phyloP scores from a whole-genome alignment of 1,139 yeast species.

The Scheffersomyces stambukii region DNA sequence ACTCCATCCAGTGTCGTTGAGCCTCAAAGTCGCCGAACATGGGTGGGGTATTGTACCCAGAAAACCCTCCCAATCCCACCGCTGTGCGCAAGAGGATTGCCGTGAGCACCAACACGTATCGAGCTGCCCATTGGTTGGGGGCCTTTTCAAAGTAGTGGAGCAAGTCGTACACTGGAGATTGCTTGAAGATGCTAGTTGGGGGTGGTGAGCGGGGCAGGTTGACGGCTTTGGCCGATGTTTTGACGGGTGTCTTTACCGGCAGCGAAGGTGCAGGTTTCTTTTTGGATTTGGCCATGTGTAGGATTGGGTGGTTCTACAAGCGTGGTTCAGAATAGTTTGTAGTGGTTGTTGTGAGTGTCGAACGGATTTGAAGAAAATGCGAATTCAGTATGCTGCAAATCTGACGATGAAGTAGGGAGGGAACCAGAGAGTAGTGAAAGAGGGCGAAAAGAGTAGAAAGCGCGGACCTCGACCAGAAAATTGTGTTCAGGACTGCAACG shows the following conservation, averaged over 20 bases:
- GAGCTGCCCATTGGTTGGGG: conserved; percentile 86
- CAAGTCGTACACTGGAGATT: conserved; percentile 38
- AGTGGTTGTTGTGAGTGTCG: too few relatives aligned
- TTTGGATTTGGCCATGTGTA: conserved; percentile 9
- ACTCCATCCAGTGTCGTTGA: conserved; percentile 96
- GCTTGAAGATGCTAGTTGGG: conserved; percentile 19
- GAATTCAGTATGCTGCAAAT: too few relatives aligned
- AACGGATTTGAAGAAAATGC: too few relatives aligned
- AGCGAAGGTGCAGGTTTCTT: conserved; percentile 4
- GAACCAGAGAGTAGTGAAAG: too few relatives aligned
- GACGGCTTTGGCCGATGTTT: background rate
- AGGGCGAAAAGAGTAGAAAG: too few relatives aligned
- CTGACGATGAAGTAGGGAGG: too few relatives aligned
- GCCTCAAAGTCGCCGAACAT: conserved; percentile 97
- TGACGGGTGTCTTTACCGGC: conserved; percentile 1
- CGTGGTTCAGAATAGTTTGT: too few relatives aligned
- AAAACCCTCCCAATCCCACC: conserved; percentile 83
- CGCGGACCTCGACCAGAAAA: too few relatives aligned
- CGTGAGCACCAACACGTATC: conserved; percentile 70
- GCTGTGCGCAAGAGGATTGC: conserved; percentile 79
- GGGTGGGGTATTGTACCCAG: conserved; percentile 69
- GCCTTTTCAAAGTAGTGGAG: conserved; percentile 47
- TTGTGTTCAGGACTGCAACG: too few relatives aligned
- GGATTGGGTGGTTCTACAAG: too few relatives aligned
- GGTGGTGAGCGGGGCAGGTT: conserved; percentile 1